Evolutionary conservation across 495 filamentous ascomycete species (phyloP).

Genomic region (Tetracladium marchalianum): DNA sequence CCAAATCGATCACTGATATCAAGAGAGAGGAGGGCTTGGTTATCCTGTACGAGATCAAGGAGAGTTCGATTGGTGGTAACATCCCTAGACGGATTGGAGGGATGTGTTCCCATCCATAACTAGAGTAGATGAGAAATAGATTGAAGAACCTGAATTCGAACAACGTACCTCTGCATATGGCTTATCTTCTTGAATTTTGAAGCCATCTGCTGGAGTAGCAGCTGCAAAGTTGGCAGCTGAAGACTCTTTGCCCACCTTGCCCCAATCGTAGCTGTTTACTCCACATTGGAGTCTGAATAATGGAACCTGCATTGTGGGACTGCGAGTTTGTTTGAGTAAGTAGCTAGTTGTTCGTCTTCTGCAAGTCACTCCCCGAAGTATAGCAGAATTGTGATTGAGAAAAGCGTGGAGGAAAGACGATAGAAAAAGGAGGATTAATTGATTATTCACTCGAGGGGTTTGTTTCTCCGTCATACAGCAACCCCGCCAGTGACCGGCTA

Average conservation of each 20-base stretch:
- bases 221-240: slow-evolving; percentile 70
- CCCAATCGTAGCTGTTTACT: slow-evolving; percentile 98
- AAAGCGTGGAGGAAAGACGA: no score
- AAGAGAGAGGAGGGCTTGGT: slow-evolving; percentile 66
- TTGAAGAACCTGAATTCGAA: slow-evolving; percentile 1
- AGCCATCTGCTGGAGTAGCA: slow-evolving; percentile 58
- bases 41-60: slow-evolving; percentile 82
- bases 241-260: slow-evolving; percentile 79
- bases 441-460: no score
- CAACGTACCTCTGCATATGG: slow-evolving; percentile 74
- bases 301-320: slow-evolving; percentile 48
- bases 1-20: slow-evolving; percentile 64
- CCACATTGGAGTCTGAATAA: slow-evolving; percentile 89
- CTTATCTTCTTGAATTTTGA: slow-evolving; percentile 69
- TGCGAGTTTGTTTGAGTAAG: no score
- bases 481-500: no score
- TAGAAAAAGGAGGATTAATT: no score
- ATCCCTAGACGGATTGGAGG: slow-evolving; percentile 88
- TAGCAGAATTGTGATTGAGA: no score
- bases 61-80: slow-evolving; percentile 73
- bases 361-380: no score
- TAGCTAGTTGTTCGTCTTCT: neutral
- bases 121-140: slow-evolving; percentile 24
- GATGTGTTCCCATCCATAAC: slow-evolving; percentile 99
- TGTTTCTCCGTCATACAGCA: no score